A percentile compares a stretch with the other conserved stretches of the same genome.
These are phyloP conservation scores for Hordeum marinum DNA, from an alignment of 176 grass and related monocot species.

Conservation along the genomic window DNA sequence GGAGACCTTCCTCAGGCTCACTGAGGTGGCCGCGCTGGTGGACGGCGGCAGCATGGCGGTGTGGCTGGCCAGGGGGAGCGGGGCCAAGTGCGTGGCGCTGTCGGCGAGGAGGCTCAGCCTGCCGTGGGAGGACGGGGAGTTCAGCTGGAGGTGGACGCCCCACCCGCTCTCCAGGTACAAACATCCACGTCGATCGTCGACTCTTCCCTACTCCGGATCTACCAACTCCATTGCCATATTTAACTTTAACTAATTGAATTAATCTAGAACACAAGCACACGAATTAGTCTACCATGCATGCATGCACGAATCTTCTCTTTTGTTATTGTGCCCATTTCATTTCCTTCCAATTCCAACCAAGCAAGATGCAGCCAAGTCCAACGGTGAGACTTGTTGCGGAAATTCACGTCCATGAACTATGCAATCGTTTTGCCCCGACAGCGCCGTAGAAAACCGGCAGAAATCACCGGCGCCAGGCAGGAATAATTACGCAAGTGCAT, in stretches of 20 bases:
- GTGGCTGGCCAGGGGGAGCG: neutral
- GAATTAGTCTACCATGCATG: too few species aligned
- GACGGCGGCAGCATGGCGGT: neutral
- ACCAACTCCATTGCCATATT: neutral
- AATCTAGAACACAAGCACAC: neutral
- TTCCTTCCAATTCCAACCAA: too few species aligned
- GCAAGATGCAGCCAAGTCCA: too few species aligned
- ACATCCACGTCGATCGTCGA: neutral
- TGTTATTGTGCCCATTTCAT: too few species aligned
- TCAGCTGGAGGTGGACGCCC: neutral
- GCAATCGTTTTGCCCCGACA: too few species aligned
- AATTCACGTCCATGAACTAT: too few species aligned
- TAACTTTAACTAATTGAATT: too few species aligned
- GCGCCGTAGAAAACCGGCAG: too few species aligned
- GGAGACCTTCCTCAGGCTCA: constrained; percentile 27
- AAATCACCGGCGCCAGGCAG: too few species aligned
- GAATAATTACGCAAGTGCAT: neutral
- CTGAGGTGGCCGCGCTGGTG: neutral
- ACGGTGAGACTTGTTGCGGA: too few species aligned
- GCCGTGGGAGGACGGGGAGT: neutral
- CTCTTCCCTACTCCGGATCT: neutral
- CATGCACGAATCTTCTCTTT: too few species aligned
- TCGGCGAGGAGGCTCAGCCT: neutral
- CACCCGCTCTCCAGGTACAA: neutral
- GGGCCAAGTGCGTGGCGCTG: neutral